Conservation (phyloP, 2,329 filamentous ascomycete species). For the Xylaria hypoxylon region DNA sequence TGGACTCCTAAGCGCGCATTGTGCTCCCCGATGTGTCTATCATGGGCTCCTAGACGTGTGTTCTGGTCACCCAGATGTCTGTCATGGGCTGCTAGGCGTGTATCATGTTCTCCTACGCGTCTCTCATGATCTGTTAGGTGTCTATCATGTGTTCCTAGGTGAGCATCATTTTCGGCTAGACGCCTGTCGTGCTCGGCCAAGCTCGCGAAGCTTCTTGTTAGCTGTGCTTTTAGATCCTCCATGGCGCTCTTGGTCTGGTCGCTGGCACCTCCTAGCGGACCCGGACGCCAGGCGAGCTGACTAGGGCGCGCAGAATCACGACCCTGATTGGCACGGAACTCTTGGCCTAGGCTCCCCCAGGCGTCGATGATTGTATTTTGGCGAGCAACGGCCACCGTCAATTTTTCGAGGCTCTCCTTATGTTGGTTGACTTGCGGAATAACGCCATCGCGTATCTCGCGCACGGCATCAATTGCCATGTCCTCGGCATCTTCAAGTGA, state of each 20-base stretch:
- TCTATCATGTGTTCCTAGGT: slow-evolving; percentile 17
- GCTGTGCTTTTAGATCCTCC: slow-evolving; percentile 38
- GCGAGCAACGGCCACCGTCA: slow-evolving; percentile 26
- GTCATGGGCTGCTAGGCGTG: slow-evolving; percentile 29
- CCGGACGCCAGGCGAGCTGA: slow-evolving; percentile 37
- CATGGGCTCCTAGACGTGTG: slow-evolving; percentile 25
- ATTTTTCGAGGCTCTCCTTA: slow-evolving; percentile 26
- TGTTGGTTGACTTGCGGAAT: slow-evolving; percentile 35
- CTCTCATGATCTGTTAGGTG: slow-evolving; percentile 33
- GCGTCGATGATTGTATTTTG: slow-evolving; percentile 33
- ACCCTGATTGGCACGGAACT: slow-evolving; percentile 35
- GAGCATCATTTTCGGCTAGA: slow-evolving; percentile 30
- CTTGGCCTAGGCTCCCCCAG: slow-evolving; percentile 30
- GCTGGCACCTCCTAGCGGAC: slow-evolving; percentile 29
- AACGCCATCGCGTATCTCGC: slow-evolving; percentile 37
- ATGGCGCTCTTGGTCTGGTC: slow-evolving; percentile 35
- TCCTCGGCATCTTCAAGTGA: slow-evolving; percentile 40
- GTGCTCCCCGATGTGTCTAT: slow-evolving; percentile 33
- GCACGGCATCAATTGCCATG: slow-evolving; percentile 40
- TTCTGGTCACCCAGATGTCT: slow-evolving; percentile 31
- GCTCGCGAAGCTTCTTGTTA: slow-evolving; percentile 35
- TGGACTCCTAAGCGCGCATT: slow-evolving; percentile 22
- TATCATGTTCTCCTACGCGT: slow-evolving; percentile 28
- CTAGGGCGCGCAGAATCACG: slow-evolving; percentile 33
- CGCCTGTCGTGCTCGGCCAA: slow-evolving; percentile 34